Evolutionary conservation across 176 grass and related monocot species (phyloP).

Genomic region (Carex parvula): DNA sequence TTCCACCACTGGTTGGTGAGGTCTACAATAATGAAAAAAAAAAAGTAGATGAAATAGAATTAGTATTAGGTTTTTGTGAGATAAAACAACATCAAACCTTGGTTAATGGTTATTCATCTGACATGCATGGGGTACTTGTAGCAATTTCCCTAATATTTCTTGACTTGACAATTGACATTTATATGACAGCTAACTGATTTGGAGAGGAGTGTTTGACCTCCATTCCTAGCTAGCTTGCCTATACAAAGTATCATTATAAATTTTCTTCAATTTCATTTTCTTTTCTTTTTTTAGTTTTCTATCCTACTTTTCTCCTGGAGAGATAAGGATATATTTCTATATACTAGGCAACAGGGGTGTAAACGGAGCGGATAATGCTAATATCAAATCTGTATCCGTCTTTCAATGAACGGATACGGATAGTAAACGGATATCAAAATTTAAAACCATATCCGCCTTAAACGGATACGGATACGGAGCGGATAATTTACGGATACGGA

Average conservation of each 20-base stretch:
- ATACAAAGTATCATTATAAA: background rate
- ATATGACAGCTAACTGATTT: conserved; percentile 18
- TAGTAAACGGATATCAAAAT: no score
- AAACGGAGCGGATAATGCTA: no score
- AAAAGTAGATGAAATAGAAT: background rate
- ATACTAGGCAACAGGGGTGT: no score
- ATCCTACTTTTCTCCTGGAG: background rate
- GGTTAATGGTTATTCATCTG: background rate
- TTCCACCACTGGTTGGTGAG: background rate
- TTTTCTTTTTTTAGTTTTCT: background rate
- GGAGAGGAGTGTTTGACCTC: conserved; percentile 22
- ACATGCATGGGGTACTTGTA: background rate
- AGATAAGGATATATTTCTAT: background rate
- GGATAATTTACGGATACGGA: no score
- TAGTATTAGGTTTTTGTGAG: background rate
- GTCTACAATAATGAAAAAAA: background rate
- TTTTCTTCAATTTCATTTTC: background rate
- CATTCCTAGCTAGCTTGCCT: conserved; percentile 10
- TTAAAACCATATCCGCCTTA: no score
- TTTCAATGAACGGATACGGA: no score
- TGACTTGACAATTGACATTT: conserved; percentile 10
- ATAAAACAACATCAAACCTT: background rate
- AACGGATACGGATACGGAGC: no score
- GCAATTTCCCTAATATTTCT: background rate
- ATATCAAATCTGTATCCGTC: no score